Base-by-base conservation (phyloP, 208 protist species). In the Balamuthia mandrillaris region DNA sequence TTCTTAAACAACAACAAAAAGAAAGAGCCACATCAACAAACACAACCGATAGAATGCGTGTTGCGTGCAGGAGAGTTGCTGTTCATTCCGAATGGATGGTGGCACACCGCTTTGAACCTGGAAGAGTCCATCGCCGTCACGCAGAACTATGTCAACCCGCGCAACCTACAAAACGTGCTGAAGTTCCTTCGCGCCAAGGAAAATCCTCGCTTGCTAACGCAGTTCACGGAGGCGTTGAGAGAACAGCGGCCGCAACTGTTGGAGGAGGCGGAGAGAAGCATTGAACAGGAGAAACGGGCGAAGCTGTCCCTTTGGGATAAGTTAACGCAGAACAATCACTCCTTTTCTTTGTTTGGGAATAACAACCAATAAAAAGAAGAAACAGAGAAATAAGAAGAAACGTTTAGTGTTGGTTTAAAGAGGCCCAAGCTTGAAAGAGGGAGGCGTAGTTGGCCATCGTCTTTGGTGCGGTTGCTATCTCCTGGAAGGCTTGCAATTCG, bases 41-140 rank as follows among this genome's bases (percentile, higher is more conserved):
- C 41, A 12, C 61, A 41, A 16, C 61, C 61, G 21, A 70, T 70
- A 14, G 61, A 70, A 27, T 70, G 61, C 16, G 3, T 45, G 61
- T 41, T 70, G n/a, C 18, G 61, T 16, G 37, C 61, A 18, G 61
- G 61, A 33, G 61, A 70, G 37, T 49, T 70, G 61, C 41, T 70
- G 16, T 70, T 70, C 61, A 70, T 70, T 16, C 61, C 61, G 9
- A 70, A 70, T 16, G 61, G 61, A 5, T 33, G 61, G 33, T 9
- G 27, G 58, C 61, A 70, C 54, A 63, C 54, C 37, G 61, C 47
- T 33, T 41, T 86, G 63, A 83, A 68, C 33, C 44, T 89, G 21
- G 81, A 85, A n/a, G 79, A 89, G 74, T 86, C 86, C 0, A 84
- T 89, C 37, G 86, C 86, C 9, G 86, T 89, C 0, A 89, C 86